Base-by-base conservation (phyloP, 371 early-diverging fungal species). In the Quaeritorhiza haematococci region DNA sequence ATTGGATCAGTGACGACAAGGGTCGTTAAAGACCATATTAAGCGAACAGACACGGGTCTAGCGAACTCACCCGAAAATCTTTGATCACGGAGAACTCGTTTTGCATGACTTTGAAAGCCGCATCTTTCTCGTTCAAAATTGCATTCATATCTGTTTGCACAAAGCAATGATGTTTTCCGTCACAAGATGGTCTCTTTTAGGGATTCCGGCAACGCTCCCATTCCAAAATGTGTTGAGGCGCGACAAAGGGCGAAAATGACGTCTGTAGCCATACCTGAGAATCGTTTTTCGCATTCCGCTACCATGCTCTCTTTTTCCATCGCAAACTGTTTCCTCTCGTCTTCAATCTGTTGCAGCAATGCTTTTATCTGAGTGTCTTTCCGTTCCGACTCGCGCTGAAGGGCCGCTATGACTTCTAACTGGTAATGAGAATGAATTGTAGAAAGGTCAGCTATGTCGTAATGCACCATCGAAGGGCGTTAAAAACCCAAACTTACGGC, bases 341-440 rank as follows among this genome's bases (percentile, higher is more conserved):
- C 47, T 21, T 71, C 71, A 49, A 76, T 68, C 26, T 73, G 58
- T 8, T 62, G 58, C 13, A 55, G 32, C 3, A 76, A 61, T 4
- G 51, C 59, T 53, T 68, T 63, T 48, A 73, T 66, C 45, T 70
- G 46, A 5, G 23, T 27, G 30, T 78, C 76, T 53, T 74, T 78
- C 29, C 50, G 32, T 19, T 77, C 78, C 10, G 66, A 58, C 32
- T 76, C 78, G 27, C 64, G 54, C 55, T 75, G 76, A 10, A 80
- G 59, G 1, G 80, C 76, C 1, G 76, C 72, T 33, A 80, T 77
- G n/a, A 80, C 76, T 33, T 78, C 78, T 15, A 79, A 53, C 80
- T 79, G 49, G 26, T n/a, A n/a, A 13, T 17, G 30, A 58, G 3
- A 6, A 13, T 35, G 17, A 63, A 46, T 27, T n/a, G 27, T 15